Evolutionary conservation across 441 rosid genomes (phyloP), one percentile per base, ranked within the genome.

Genomic region (Corymbia citriodora): DNA sequence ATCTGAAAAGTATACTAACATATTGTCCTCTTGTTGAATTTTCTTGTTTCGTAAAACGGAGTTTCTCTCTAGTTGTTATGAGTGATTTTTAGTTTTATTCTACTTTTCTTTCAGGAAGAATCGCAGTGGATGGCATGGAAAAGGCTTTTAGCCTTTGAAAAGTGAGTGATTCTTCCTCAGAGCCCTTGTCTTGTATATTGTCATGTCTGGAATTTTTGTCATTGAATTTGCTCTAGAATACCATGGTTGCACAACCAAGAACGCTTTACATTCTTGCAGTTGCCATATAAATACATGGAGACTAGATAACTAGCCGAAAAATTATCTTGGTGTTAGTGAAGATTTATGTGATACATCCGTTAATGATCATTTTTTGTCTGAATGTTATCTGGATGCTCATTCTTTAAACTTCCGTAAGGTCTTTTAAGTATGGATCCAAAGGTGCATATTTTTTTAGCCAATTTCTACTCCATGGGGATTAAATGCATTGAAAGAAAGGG

Each of bases 101-200:
- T 87, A 7, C 45, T 81, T 88, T 89, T 72, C 74, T 63, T 91
- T 87, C 95, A 97, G 99, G 99, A 98, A 93, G 99, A 98, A 92
- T 89, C 89, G 89, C 99, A 97, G 88, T 98, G 99, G 99, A 93
- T 96, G 94, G 98, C 98, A 87, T 98, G 99, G 99, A 97, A 96
- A 94, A 96, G 94, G 93, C 94, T 95, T 91, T 91, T 97, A 90
- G 95, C 96, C 88, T 98, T 97, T 94, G 99, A 98, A 91, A 98
- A 95, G 99, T 98, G 96, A 95, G 95, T 52, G 90, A 82, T 57
- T 57, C 82, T 90, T 90, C 65, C 45, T 55, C 88, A 85, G 31
- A 33, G 79, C 55, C 82, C 72, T 88, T 82, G 88, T 72, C 72
- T 48, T 89, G 87, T 87, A 31, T 87, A 83, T 90, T 55, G 27